phyloP scores from a whole-genome alignment of 139 green algal genomes.

The Closterium sp. region DNA sequence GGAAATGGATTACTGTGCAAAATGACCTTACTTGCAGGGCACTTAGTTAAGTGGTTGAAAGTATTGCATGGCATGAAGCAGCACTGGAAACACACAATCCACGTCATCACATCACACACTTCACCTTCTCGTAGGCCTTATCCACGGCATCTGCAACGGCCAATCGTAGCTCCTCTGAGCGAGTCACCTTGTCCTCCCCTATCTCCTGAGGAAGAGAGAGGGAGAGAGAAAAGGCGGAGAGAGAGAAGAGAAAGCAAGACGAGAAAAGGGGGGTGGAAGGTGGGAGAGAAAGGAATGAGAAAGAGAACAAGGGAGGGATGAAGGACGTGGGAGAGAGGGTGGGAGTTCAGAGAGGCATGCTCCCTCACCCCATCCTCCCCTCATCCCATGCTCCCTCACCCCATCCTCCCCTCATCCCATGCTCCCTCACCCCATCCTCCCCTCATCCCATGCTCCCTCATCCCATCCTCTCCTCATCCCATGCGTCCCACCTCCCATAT shows the following conservation, averaged over 20 bases:
- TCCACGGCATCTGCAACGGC: conserved; percentile 17
- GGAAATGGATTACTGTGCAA: background rate
- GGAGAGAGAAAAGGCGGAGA: background rate
- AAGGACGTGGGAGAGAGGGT: background rate
- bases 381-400: no score
- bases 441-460: no score
- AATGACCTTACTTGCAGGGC: background rate
- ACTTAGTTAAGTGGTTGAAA: no score
- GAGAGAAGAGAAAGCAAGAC: background rate
- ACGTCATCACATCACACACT: background rate
- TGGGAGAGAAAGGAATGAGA: background rate
- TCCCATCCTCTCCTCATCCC: no score
- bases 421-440: no score
- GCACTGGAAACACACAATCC: background rate
- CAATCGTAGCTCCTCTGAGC: background rate
- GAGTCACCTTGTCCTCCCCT: conserved; percentile 18
- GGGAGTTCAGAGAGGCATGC: background rate
- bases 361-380: no score
- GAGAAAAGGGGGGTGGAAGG: background rate
- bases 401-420: no score
- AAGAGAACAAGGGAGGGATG: background rate
- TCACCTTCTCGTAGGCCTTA: conserved; percentile 17
- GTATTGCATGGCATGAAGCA: background rate
- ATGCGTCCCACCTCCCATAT: conserved; percentile 12
- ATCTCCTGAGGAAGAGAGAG: background rate